Conservation (phyloP, 257 asterid genomes). For the Schizonepeta tenuifolia region DNA sequence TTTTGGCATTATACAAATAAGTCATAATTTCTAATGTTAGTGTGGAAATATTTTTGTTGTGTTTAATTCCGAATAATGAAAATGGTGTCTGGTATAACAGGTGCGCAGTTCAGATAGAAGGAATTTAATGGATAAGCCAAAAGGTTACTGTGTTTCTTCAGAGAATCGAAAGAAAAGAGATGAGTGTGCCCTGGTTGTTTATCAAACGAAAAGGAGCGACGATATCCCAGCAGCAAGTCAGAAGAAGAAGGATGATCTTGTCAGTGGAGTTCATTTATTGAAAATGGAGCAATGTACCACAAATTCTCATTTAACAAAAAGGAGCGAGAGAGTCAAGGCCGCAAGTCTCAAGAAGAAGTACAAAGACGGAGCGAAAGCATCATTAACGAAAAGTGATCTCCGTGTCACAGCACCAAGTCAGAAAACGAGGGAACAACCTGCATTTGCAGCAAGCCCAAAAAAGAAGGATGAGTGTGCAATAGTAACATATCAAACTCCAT, state of each 20-base stretch:
- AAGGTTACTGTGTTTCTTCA: constrained; percentile 34
- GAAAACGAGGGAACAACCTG: constrained; percentile 40
- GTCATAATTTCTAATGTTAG: not conserved
- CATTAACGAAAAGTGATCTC: constrained; percentile 32
- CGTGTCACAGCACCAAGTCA: constrained; percentile 24
- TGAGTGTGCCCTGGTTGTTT: constrained; percentile 36
- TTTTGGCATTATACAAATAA: not conserved
- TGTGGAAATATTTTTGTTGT: not conserved
- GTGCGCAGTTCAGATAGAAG: constrained; percentile 40
- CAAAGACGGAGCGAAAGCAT: constrained; percentile 25
- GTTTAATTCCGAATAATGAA: constrained; percentile 19
- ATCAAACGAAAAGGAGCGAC: constrained; percentile 45
- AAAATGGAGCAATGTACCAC: constrained; percentile 39
- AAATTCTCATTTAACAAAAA: constrained; percentile 43
- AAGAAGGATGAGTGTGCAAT: constrained; percentile 28
- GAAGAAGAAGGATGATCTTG: constrained; percentile 40
- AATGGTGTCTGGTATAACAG: constrained; percentile 35
- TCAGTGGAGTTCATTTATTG: constrained; percentile 29
- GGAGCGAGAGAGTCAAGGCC: constrained; percentile 30
- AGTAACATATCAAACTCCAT: constrained; percentile 19
- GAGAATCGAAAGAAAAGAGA: constrained; percentile 46
- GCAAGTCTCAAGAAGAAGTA: constrained; percentile 40
- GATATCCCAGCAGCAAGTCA: constrained; percentile 25
- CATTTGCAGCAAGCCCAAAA: constrained; percentile 29
- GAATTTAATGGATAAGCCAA: constrained; percentile 31